These are phyloP conservation scores for Rhodotorula sp. DNA, from an alignment of 1,284 basidiomycete species.

Conservation along the genomic window DNA sequence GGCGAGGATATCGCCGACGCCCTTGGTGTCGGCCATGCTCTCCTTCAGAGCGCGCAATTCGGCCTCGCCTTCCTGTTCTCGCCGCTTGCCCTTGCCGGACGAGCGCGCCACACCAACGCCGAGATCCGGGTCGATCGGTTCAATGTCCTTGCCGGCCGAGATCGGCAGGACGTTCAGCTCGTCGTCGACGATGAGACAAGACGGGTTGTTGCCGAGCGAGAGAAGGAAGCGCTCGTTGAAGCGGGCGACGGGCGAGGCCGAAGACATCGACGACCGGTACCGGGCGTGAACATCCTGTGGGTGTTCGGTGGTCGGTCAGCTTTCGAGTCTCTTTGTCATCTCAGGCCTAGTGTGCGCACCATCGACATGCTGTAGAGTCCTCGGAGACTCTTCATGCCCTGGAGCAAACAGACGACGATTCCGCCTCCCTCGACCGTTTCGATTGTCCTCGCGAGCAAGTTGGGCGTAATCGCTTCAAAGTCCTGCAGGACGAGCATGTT, in stretches of 20 bases:
- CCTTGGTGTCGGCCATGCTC: constrained; percentile 76
- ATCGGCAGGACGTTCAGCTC: constrained; percentile 97
- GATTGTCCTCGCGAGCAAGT: constrained; percentile 91
- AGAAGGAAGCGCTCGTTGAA: constrained; percentile 99
- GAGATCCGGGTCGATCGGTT: constrained; percentile 60
- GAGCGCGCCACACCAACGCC: constrained; percentile 43
- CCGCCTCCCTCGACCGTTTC: constrained; percentile 99
- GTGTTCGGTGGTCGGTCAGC: not conserved
- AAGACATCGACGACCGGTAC: constrained; percentile 74
- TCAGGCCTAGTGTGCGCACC: constrained; percentile 57
- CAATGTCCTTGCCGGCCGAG: constrained; percentile 92
- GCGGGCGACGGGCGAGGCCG: constrained; percentile 83
- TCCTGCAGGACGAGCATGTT: constrained; percentile 98
- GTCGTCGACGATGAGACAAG: constrained; percentile 93
- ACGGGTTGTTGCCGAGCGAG: constrained; percentile 82
- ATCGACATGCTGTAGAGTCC: constrained; percentile 96
- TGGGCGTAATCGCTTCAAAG: constrained; percentile 97
- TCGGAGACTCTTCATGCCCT: constrained; percentile 90
- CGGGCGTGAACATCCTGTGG: constrained; percentile 87
- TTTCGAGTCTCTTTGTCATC: too few relatives aligned
- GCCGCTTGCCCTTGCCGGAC: constrained; percentile 57
- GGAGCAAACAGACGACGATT: constrained; percentile 83
- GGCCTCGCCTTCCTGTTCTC: constrained; percentile 50
- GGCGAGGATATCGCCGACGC: constrained; percentile 83
- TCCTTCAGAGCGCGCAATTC: constrained; percentile 82